These are phyloP conservation scores for Saururus chinensis DNA, from an alignment of 164 flowering plant genomes.

Conservation along the genomic window DNA sequence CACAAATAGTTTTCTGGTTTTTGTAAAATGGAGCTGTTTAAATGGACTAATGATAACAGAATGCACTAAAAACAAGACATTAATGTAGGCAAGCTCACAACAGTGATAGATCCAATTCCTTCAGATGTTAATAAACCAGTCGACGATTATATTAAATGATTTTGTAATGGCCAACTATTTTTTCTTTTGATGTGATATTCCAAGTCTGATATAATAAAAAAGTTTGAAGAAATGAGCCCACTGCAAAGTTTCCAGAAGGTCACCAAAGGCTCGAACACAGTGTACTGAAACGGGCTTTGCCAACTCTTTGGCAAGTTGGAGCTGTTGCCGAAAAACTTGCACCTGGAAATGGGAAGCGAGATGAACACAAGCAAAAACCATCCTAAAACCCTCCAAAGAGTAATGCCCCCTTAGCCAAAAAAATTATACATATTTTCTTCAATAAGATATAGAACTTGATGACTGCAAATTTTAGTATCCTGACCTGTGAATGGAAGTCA, in stretches of 20 bases:
- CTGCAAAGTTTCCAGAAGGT: conserved; percentile 72
- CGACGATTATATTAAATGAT: too few species aligned
- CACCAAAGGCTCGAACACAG: conserved; percentile 94
- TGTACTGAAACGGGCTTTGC: conserved; percentile 79
- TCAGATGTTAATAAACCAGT: too few species aligned
- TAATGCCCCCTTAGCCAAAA: too few species aligned
- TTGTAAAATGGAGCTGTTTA: not conserved
- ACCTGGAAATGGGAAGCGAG: conserved; percentile 23
- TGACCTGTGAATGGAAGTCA: conserved; percentile 71
- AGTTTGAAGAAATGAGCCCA: conserved; percentile 11
- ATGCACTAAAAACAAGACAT: too few species aligned
- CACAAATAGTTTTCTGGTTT: not conserved
- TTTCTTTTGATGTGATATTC: too few species aligned
- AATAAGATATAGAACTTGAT: not conserved
- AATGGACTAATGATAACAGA: not conserved
- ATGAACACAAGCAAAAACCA: not conserved
- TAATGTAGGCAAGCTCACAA: too few species aligned
- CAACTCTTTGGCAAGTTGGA: conserved; percentile 79
- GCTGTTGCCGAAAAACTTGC: conserved; percentile 64
- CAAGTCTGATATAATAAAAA: too few species aligned
- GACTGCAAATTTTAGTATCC: not conserved
- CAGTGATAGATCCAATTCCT: not conserved
- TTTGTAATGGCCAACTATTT: too few species aligned
- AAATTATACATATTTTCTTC: not conserved
- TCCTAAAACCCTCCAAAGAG: not conserved